Conservation (phyloP, 805 yeast species). For the Candida peoriensis region DNA sequence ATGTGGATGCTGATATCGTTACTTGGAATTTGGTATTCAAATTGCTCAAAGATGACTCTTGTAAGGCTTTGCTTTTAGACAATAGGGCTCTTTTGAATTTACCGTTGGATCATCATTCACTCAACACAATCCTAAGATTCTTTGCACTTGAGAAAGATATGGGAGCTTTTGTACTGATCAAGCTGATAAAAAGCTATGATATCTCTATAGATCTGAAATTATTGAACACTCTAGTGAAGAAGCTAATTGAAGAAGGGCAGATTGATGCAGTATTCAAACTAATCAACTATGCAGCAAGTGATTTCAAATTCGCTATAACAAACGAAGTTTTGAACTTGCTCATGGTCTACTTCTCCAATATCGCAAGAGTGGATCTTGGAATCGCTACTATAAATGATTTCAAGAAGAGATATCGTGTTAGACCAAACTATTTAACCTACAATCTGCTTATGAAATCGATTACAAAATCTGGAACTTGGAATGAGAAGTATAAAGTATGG, state of each 20-base stretch:
- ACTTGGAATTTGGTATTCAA: conserved; percentile 35
- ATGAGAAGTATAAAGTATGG: conserved; percentile 18
- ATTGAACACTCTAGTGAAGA: conserved; percentile 23
- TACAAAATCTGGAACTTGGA: conserved; percentile 29
- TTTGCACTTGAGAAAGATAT: conserved; percentile 12
- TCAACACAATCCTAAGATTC: conserved; percentile 23
- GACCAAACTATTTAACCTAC: conserved; percentile 29
- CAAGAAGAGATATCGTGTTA: conserved; percentile 18
- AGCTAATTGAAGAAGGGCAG: conserved; percentile 24
- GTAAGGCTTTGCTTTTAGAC: conserved; percentile 28
- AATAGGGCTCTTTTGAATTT: conserved; percentile 27
- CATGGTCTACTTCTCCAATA: conserved; percentile 25
- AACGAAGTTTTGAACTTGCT: conserved; percentile 26
- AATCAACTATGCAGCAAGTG: conserved; percentile 6
- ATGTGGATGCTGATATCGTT: conserved; percentile 28
- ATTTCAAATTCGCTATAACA: conserved; percentile 10
- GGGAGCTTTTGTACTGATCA: conserved; percentile 10
- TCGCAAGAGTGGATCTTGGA: conserved; percentile 32
- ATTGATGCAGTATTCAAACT: conserved; percentile 27
- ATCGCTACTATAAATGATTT: conserved; percentile 30
- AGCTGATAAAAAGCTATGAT: conserved; percentile 10
- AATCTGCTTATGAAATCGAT: conserved; percentile 30
- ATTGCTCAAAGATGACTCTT: conserved; percentile 28
- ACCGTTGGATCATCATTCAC: conserved; percentile 26
- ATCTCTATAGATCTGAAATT: conserved; percentile 23